phyloP scores from a whole-genome alignment of 495 filamentous ascomycete species.

The Cairneyella variabilis region DNA sequence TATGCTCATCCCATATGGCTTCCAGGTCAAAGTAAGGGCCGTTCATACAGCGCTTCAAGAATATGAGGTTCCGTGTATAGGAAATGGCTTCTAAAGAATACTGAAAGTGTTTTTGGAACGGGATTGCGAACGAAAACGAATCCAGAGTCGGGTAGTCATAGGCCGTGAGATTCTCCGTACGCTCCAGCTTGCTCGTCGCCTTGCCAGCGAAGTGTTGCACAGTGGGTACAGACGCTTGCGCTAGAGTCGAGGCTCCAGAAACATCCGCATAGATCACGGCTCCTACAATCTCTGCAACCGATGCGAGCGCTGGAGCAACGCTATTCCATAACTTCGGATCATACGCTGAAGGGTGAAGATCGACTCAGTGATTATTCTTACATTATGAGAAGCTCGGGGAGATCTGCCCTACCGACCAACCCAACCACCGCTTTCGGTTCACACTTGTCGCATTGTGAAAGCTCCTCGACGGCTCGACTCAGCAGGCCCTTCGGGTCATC shows the following conservation, averaged over 20 bases:
- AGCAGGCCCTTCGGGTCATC: constrained; percentile 11
- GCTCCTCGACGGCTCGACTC: constrained; percentile 2
- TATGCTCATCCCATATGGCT: constrained; percentile 57
- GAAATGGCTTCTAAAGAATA: constrained; percentile 12
- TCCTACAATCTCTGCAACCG: constrained; percentile 25
- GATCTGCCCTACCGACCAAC: neutral
- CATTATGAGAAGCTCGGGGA: neutral
- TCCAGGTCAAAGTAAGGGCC: constrained; percentile 57
- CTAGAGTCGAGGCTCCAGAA: neutral
- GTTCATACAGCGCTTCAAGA: constrained; percentile 42
- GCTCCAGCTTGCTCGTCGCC: neutral
- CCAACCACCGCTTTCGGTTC: neutral
- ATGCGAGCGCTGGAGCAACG: neutral
- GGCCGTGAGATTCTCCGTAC: neutral
- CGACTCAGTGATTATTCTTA: constrained; percentile 14
- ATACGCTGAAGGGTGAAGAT: too few relatives aligned
- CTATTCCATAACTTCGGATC: neutral
- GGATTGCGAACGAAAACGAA: constrained; percentile 1
- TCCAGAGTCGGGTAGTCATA: neutral
- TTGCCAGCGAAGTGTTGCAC: neutral
- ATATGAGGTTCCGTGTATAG: constrained; percentile 47
- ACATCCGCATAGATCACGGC: constrained; percentile 29
- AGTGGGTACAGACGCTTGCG: neutral
- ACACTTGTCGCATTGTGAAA: neutral
- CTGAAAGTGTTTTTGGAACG: neutral